phyloP scores from a whole-genome alignment of 345 rosid genomes.

The Pugionium dolabratum region DNA sequence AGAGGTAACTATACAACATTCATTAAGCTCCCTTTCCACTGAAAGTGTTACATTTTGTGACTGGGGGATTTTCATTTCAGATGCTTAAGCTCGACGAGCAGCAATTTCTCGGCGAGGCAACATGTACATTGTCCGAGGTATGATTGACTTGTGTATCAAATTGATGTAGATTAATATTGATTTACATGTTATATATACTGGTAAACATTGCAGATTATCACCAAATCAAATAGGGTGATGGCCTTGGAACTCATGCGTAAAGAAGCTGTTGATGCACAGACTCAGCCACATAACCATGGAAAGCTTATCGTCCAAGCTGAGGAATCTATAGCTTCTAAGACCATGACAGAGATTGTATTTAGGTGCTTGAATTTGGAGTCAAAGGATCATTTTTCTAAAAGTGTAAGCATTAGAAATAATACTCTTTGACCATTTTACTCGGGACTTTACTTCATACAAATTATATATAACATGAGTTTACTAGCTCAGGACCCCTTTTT shows the following conservation, averaged over 20 bases:
- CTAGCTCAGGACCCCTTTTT: slow-evolving; percentile 77
- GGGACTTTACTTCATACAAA: background rate
- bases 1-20: slow-evolving; percentile 49
- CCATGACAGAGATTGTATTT: slow-evolving; percentile 63
- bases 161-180: background rate
- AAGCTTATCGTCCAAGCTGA: slow-evolving; percentile 79
- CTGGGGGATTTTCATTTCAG: slow-evolving; percentile 32
- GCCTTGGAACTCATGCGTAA: slow-evolving; percentile 58
- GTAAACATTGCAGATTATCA: slow-evolving; percentile 57
- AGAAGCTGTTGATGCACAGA: slow-evolving; percentile 49
- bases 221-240: slow-evolving; percentile 52
- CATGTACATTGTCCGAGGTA: slow-evolving; percentile 68
- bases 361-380: slow-evolving; percentile 81
- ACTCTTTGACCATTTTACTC: slow-evolving; percentile 23
- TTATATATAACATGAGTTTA: background rate
- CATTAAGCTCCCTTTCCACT: background rate
- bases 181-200: background rate
- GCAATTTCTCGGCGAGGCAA: slow-evolving; percentile 79
- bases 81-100: slow-evolving; percentile 61
- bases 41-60: background rate
- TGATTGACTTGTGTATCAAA: background rate
- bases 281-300: slow-evolving; percentile 47
- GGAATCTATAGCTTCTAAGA: slow-evolving; percentile 77
- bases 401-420: slow-evolving; percentile 51
- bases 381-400: slow-evolving; percentile 76